A percentile compares a stretch with the other conserved stretches of the same genome.
Conservation (phyloP, 345 rosid species). For the Hypericum androsaemum region DNA sequence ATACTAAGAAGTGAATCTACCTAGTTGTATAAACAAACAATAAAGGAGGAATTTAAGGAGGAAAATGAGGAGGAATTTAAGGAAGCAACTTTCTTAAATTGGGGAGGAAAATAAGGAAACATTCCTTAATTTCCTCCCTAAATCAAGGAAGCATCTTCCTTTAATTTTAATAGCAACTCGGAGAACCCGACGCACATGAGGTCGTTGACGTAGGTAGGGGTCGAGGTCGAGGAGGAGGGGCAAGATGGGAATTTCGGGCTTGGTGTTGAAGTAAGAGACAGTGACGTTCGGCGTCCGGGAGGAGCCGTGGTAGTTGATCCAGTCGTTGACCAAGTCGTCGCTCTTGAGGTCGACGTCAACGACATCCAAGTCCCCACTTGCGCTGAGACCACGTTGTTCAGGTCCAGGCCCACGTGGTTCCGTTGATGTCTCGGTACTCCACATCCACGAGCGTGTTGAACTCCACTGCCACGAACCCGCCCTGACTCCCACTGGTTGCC, state of each 20-base stretch:
- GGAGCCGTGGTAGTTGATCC: constrained; percentile 72
- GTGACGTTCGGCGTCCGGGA: constrained; percentile 34
- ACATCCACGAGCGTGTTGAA: constrained; percentile 92
- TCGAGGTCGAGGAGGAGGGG: constrained; percentile 53
- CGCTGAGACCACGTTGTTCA: constrained; percentile 63
- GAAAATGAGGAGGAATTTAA: too few species aligned
- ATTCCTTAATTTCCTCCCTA: too few species aligned
- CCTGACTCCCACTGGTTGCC: constrained; percentile 63
- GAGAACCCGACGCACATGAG: constrained; percentile 96
- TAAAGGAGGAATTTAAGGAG: too few species aligned
- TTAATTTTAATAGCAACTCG: too few species aligned
- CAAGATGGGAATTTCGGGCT: constrained; percentile 63
- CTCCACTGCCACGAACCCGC: constrained; percentile 84
- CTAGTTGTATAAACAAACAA: too few species aligned
- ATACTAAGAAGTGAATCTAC: too few species aligned
- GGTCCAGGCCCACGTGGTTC: constrained; percentile 93
- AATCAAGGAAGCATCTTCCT: too few species aligned
- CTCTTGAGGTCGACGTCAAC: constrained; percentile 78
- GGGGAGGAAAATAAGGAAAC: too few species aligned
- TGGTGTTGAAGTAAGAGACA: constrained; percentile 74
- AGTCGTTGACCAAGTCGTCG: constrained; percentile 70
- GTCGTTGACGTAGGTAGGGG: constrained; percentile 66
- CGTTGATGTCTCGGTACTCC: constrained; percentile 70
- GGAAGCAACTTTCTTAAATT: too few species aligned
- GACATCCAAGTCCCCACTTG: constrained; percentile 60